Conservation (phyloP, 2,329 filamentous ascomycete genomes). For the Penicillium frequentans region DNA sequence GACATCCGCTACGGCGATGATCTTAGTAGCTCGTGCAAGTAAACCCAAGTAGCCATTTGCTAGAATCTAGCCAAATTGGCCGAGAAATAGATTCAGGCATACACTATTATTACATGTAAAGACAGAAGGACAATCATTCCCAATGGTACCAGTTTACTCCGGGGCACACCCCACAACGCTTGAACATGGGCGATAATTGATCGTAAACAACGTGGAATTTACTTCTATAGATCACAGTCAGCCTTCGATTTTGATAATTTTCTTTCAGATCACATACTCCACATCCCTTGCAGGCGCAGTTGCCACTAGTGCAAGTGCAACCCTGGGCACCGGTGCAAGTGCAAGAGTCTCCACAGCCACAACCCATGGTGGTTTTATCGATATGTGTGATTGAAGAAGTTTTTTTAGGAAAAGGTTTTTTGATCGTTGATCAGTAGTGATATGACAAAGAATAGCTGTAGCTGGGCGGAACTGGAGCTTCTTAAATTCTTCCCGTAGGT, state of each 20-base stretch:
- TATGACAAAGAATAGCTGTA: not conserved
- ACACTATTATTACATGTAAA: not conserved
- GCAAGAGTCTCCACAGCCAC: constrained; percentile 36
- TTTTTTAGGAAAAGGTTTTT: not conserved
- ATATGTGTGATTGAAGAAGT: not conserved
- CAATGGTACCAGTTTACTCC: not conserved
- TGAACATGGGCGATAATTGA: not conserved
- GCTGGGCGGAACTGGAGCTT: not conserved
- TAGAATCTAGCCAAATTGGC: not conserved
- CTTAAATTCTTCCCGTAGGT: constrained; percentile 7
- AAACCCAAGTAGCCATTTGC: not conserved
- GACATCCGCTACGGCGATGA: too few relatives aligned
- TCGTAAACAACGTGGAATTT: not conserved
- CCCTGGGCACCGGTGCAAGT: constrained; percentile 31
- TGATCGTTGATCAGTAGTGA: not conserved
- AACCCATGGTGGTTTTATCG: constrained; percentile 29
- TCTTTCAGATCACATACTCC: constrained; percentile 32
- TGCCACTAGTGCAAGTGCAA: constrained; percentile 33
- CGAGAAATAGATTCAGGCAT: not conserved
- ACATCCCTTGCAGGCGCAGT: constrained; percentile 39
- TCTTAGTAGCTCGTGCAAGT: too few relatives aligned
- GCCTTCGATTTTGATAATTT: not conserved
- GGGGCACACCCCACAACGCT: too few relatives aligned
- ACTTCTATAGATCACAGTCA: not conserved
- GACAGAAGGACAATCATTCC: not conserved